Evolutionary conservation across 2,329 filamentous ascomycete species (phyloP).

Genomic region (Paraphoma chrysanthemicola): DNA sequence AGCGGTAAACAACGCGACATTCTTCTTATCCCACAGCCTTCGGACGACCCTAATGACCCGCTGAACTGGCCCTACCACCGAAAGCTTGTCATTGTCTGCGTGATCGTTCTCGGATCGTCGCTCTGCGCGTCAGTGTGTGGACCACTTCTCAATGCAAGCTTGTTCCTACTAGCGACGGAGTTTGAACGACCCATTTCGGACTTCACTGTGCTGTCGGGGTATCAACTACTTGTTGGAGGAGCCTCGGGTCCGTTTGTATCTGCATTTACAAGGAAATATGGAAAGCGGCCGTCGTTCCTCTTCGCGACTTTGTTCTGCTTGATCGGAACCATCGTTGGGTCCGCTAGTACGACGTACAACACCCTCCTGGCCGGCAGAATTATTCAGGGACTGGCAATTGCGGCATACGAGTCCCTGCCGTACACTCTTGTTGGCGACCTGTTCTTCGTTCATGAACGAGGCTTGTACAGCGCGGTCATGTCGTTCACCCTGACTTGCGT

Average conservation of each 20-base stretch:
- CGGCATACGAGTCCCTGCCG: constrained; percentile 37
- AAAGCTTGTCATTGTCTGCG: constrained; percentile 35
- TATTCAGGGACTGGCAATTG: constrained; percentile 36
- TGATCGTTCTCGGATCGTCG: constrained; percentile 12
- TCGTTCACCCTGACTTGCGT: constrained; percentile 38
- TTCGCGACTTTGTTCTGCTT: background rate
- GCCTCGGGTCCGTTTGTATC: constrained; percentile 35
- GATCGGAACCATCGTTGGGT: background rate
- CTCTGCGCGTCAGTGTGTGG: background rate
- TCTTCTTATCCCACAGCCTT: constrained; percentile 2
- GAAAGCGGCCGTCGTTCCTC: constrained; percentile 11
- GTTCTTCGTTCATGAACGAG: constrained; percentile 41
- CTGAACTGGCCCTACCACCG: constrained; percentile 36
- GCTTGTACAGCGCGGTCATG: constrained; percentile 31
- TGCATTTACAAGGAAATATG: constrained; percentile 31
- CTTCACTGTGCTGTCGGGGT: constrained; percentile 41
- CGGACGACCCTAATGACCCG: constrained; percentile 36
- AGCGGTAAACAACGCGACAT: constrained; percentile 1
- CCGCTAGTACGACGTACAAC: constrained; percentile 20
- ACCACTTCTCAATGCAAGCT: background rate
- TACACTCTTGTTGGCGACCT: constrained; percentile 37
- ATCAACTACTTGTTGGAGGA: constrained; percentile 38
- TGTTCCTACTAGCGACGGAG: background rate
- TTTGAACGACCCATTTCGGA: background rate
- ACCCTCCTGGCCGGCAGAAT: constrained; percentile 32